Evolutionary conservation across 2,329 filamentous ascomycete genomes (phyloP).

Genomic region (Tolypocladium pustulatum): DNA sequence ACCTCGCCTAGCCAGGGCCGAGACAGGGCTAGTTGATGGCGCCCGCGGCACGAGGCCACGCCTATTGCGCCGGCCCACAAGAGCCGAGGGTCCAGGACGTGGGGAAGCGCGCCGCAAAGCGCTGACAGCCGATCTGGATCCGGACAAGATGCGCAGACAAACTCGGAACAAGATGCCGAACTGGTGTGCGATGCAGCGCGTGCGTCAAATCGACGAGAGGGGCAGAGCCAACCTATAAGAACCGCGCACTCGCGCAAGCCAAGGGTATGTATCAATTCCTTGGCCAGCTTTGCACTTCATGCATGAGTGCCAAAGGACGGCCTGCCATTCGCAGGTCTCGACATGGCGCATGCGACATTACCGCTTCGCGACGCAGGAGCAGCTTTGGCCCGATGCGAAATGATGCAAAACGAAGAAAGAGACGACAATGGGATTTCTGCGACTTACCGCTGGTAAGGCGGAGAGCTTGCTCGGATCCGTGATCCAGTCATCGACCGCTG

Average conservation of each 20-base stretch:
- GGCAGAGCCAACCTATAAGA: background rate
- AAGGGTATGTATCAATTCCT: background rate
- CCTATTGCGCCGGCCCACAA: no score
- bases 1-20: background rate
- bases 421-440: background rate
- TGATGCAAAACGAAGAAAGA: background rate
- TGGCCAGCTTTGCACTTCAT: background rate
- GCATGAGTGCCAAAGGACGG: background rate
- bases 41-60: background rate
- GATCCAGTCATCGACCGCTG: constrained; percentile 32
- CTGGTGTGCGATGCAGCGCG: background rate
- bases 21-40: background rate
- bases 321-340: background rate
- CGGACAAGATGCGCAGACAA: background rate
- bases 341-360: background rate
- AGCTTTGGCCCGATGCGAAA: background rate
- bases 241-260: background rate
- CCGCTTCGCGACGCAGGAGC: background rate
- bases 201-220: background rate
- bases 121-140: background rate
- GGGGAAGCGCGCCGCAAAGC: background rate
- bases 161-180: background rate
- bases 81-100: background rate
- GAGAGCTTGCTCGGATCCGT: constrained; percentile 35
- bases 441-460: constrained; percentile 36